Base-by-base conservation (phyloP, 106 monocot genomes). In the Dendrobium officinale region DNA sequence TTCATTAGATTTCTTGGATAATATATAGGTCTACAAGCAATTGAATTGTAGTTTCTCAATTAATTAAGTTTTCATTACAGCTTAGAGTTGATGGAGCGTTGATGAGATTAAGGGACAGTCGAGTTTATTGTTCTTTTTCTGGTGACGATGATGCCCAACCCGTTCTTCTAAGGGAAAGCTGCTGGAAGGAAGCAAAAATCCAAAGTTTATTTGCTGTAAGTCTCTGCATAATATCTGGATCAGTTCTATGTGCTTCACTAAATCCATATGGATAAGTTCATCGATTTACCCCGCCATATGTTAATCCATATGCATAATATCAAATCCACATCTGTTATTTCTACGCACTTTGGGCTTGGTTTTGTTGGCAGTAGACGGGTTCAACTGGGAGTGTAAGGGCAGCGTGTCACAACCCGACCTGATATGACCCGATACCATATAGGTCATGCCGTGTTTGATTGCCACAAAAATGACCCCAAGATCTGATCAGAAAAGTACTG, bases 11-110 rank as follows among this genome's bases (percentile, higher is more conserved):
- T 16, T 66, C 4, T 66, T 66, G 22, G 16, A 37, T 37, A 37
- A 37, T 37, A 37, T 18, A 55, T 17, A 55, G 55, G 18, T 55
- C 55, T 55, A 18, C 18, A 55, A 55, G 55, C 55, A 55, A 37
- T 37, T 37, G 37, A 37, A 37, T 37, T 37, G 37, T 37, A 37
- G 37, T 37, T 37, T 37, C 13, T 70, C 43, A 43, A 20, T 37
- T 19, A 20, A 18, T 20, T 43, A 43, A n/a, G 6, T 44, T 74
- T 1, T 10, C 74, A 43, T 16, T 74, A 1, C 86, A 97, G 98
- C 94, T 99, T 55, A 92, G 98, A 79, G 98, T 99, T 78, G 98
- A 99, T 86, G 95, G 98, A 77, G 95, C 88, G 8, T 83, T 99
- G 22, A 91, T 99, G 89, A 95, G 98, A 83, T 85, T 99, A 82